These are phyloP conservation scores for Argentina anserina DNA, from an alignment of 306 rosid species.

Conservation along the genomic window DNA sequence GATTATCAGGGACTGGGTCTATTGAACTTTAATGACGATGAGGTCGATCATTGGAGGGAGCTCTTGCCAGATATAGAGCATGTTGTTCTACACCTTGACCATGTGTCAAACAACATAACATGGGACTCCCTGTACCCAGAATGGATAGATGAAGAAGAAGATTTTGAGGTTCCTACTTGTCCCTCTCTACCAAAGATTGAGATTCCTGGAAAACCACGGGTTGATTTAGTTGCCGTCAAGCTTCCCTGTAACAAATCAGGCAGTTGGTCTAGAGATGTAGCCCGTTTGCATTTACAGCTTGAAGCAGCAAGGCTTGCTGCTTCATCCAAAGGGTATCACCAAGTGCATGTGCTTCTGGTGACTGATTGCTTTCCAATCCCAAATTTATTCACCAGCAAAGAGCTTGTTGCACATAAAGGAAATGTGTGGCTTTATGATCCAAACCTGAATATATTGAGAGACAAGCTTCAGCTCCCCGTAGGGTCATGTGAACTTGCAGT, in stretches of 20 bases:
- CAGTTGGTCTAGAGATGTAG: conserved; percentile 79
- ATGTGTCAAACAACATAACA: conserved; percentile 48
- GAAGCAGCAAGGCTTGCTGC: conserved; percentile 84
- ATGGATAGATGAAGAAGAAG: conserved; percentile 97
- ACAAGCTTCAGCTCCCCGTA: conserved; percentile 64
- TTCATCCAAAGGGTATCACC: conserved; percentile 60
- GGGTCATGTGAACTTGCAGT: conserved; percentile 84
- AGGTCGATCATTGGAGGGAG: conserved; percentile 67
- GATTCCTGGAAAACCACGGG: conserved; percentile 55
- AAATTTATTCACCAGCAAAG: conserved; percentile 68
- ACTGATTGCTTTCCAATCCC: conserved; percentile 77
- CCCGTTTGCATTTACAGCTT: conserved; percentile 85
- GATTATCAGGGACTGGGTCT: conserved; percentile 74
- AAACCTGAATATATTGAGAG: conserved; percentile 49
- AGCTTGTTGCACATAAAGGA: conserved; percentile 58
- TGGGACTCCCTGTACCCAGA: conserved; percentile 80
- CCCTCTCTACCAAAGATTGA: conserved; percentile 64
- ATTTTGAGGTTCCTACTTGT: conserved; percentile 76
- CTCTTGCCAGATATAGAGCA: conserved; percentile 66
- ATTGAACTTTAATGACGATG: conserved; percentile 67
- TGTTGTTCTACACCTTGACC: conserved; percentile 46
- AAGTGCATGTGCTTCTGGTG: conserved; percentile 59
- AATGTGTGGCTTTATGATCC: conserved; percentile 77
- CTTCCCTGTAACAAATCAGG: conserved; percentile 78
- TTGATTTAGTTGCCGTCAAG: conserved; percentile 82